Evolutionary conservation across 768 basidiomycete genomes (phyloP), one percentile per base, ranked within the genome.

Genomic region (Suillus fuscotomentosus): DNA sequence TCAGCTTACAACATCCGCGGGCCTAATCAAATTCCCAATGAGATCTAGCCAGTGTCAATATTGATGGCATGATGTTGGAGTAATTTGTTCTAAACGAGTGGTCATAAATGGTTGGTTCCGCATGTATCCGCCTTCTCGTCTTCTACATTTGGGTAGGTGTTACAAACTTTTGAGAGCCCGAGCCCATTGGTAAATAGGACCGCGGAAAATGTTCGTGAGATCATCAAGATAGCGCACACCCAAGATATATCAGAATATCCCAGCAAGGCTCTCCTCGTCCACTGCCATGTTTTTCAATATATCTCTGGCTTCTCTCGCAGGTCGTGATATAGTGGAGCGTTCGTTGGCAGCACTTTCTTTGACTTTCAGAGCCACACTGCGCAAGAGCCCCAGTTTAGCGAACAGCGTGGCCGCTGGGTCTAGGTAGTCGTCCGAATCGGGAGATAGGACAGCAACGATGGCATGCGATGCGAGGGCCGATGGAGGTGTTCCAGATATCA

Each of bases 251-350:
- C 60, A 75, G 31, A 75, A 77, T 59, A 74, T 62, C 6, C 76
- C 76, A 15, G 45, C 57, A 60, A 75, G 61, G 36, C 67, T 70
- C 0, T 75, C 76, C 45, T 71, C 69, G 1, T 67, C 64, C 6
- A 24, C 60, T 0, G 62, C 69, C 72, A 77, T 74, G 36, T 59
- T 65, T 67, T 79, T 84, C 36, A 96, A 71, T 27, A 89, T 63
- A 60, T 97, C 95, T 66, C 88, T 82, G 3, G 95, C 89, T 71
- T 96, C 94, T 51, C 94, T 80, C 8, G 93, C 90, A 0, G 93
- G 94, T 54, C 94, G 81, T 11, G 91, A 83, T 50, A 96, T 86
- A 22, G 84, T 81, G 3, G 91, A 86, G 42, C 84, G 84, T 50
- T 95, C 92, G 65, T 82, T 87, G 3, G 82, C 86, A 1, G 85